phyloP scores from a whole-genome alignment of 768 basidiomycete species.

The Gymnopilus junonius region DNA sequence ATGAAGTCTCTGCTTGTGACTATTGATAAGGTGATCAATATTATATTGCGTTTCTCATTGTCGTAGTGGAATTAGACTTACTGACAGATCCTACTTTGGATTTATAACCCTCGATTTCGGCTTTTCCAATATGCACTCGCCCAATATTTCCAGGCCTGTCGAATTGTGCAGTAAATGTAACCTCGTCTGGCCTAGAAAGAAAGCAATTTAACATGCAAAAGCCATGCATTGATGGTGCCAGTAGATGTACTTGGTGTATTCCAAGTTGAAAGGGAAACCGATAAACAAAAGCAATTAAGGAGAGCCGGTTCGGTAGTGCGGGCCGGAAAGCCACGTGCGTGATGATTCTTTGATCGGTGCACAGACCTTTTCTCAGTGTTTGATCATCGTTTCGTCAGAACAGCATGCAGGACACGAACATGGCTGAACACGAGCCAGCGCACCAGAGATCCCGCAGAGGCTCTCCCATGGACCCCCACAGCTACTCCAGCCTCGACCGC shows the following conservation, averaged over 20 bases:
- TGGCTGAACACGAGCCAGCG: no score
- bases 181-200: background rate
- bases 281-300: no score
- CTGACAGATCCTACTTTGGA: background rate
- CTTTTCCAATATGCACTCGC: background rate
- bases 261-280: no score
- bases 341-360: background rate
- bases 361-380: slow-evolving; percentile 4
- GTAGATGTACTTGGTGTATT: no score
- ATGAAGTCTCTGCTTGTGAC: background rate
- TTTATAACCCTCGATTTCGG: background rate
- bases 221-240: no score
- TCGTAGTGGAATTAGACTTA: background rate
- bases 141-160: background rate
- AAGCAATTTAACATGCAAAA: no score
- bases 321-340: background rate
- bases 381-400: background rate
- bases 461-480: no score
- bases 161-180: background rate
- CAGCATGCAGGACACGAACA: no score
- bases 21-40: background rate
- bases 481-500: no score
- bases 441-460: no score
- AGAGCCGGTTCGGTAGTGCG: no score
- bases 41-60: background rate